Base-by-base conservation (phyloP, 805 yeast species). In the Starmerella apis region DNA sequence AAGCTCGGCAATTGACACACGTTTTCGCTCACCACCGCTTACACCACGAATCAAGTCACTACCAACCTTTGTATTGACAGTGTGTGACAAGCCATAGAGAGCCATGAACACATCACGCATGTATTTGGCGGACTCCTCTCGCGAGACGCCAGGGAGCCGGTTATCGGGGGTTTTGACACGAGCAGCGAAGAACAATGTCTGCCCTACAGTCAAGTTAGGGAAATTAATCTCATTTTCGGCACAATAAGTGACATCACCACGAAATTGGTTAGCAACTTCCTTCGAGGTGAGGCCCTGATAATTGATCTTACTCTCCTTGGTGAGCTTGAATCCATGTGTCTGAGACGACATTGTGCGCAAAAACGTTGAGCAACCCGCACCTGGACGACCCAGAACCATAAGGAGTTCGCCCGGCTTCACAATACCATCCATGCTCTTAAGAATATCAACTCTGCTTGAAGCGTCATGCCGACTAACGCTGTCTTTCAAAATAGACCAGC, bases 11-110 rank as follows among this genome's bases (percentile, higher is more conserved):
- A 84, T 79, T 10, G 90, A 81, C 2, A 84, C 90, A 69, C 94
- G 77, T 66, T 83, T 83, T 57, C 94, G 71, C 68, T 84, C 92
- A 71, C 94, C 92, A 61, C 94, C 90, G 46, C 90, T 80, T 36
- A 81, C 84, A 68, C 86, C 84, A 63, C 85, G 73, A 27, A 81
- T 73, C 36, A 74, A 69, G 53, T 78, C 82, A 60, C 73, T 73
- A 52, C 83, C 83, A 31, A 78, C 83, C 55, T 74, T 75, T 16
- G 83, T 77, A 61, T 76, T 68, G 53, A 70, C 69, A 5, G 84
- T 77, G 62, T 78, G 84, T 8, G 73, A 66, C 36, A 81, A 68
- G 52, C 84, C 86, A 59, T 76, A 80, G 31, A 72, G 70, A 11
- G 79, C 77, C 49, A 74, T 71, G 51, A 71, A 65, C 18, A 78